Evolutionary conservation across 106 monocot species (phyloP), one percentile per base, ranked within the genome.

Genomic region (Alisma plantagoaquatica): DNA sequence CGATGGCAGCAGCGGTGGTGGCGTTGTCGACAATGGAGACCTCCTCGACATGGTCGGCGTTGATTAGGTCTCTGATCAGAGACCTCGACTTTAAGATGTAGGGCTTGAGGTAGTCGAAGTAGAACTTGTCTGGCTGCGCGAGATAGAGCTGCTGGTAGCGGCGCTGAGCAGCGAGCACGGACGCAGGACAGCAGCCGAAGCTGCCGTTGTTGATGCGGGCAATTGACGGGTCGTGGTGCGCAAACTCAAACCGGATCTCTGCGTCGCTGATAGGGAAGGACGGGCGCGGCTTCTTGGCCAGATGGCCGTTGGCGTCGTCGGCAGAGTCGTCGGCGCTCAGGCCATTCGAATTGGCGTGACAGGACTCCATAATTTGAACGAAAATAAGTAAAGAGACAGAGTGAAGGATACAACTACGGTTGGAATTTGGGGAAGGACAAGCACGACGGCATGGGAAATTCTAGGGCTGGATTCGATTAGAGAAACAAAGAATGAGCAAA

Each of bases 131-230:
- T 20, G 69, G 69, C 52, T 69, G 69, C 44, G 60, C 51, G 38
- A 75, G 75, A 33, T 32, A 69, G 19, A 62, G 57, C 2, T 23
- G 33, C 43, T 75, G 75, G 48, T 60, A 69, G 9, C 27, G 27
- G 14, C 0, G 1, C 50, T 75, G 75, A 18, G 62, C 62, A 10
- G 68, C 27, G 31, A 69, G 63, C 26, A 75, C 59, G 32, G 63
- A 68, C 22, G 60, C 27, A 2, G 75, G 75, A 52, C 75, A 75
- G 57, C 68, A 44, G 1, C 75, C 75, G 75, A 75, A 75, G 68
- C 75, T 75, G 6, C 75, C 75, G 62, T 75, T 75, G 57, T 75
- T 75, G 57, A 75, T 58, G 25, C 75, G 68, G 20, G 75, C 75
- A 27, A 75, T 45, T 43, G 29, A 12, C 10, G 51, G 55, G n/a